phyloP scores from a whole-genome alignment of 805 yeast genomes.

The Phaffomyces antillensis region DNA sequence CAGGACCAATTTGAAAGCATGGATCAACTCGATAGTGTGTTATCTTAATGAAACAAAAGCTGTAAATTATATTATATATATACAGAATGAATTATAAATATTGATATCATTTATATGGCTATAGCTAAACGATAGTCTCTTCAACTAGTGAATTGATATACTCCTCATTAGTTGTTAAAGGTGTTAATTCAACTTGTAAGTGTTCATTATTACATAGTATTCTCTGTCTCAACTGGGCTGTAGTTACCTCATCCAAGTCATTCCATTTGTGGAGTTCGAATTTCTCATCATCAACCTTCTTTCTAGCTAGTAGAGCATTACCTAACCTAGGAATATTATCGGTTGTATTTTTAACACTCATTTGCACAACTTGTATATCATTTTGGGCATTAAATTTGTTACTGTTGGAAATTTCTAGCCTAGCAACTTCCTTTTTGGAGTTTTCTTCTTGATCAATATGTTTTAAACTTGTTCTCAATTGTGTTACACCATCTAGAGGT shows the following conservation, averaged over 20 bases:
- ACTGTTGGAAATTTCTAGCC: constrained; percentile 22
- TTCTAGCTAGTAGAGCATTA: constrained; percentile 63
- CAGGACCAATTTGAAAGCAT: constrained; percentile 83
- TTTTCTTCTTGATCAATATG: constrained; percentile 61
- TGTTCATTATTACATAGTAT: constrained; percentile 20
- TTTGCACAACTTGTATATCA: constrained; percentile 56
- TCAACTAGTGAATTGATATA: constrained; percentile 26
- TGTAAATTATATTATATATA: background rate
- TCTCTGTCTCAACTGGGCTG: constrained; percentile 20
- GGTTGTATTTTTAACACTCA: constrained; percentile 60
- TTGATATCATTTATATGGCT: too few relatives aligned
- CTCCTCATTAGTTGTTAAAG: constrained; percentile 24
- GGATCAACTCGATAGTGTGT: constrained; percentile 48
- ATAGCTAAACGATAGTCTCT: constrained; percentile 16
- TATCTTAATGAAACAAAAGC: constrained; percentile 21
- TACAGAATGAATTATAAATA: background rate
- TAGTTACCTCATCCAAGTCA: constrained; percentile 30
- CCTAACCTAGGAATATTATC: constrained; percentile 57
- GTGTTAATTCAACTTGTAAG: constrained; percentile 12
- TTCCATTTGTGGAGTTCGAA: constrained; percentile 37
- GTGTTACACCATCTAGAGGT: constrained; percentile 63
- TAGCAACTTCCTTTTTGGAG: constrained; percentile 35
- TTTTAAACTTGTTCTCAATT: constrained; percentile 73
- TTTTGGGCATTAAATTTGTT: constrained; percentile 22
- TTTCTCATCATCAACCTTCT: constrained; percentile 55